Evolutionary conservation across 306 rosid genomes (phyloP).

Genomic region (Cucurbita maxima): DNA sequence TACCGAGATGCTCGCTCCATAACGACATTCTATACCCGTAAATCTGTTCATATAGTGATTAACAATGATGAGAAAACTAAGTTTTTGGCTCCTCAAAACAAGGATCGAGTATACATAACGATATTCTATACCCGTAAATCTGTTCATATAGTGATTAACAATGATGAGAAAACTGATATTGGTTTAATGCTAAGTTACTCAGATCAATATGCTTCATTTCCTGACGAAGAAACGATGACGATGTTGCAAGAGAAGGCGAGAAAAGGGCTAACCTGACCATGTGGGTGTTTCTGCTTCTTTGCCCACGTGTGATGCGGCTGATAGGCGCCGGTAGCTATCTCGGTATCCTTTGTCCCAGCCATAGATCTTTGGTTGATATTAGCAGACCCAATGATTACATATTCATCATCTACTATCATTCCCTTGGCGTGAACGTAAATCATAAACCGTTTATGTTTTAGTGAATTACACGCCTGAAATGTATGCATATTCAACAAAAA

Average conservation of each 20-base stretch:
- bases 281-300: slow-evolving; percentile 39
- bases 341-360: slow-evolving; percentile 95
- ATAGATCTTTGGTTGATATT: slow-evolving; percentile 93
- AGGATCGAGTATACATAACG: slow-evolving; percentile 33
- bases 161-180: not conserved
- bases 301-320: slow-evolving; percentile 83
- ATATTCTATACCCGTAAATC: slow-evolving; percentile 88
- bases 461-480: slow-evolving; percentile 33
- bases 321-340: slow-evolving; percentile 95
- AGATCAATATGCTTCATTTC: not conserved
- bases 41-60: slow-evolving; percentile 38
- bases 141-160: slow-evolving; percentile 22
- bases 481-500: not conserved
- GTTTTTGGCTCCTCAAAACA: slow-evolving; percentile 50
- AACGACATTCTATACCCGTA: slow-evolving; percentile 89
- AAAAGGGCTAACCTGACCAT: slow-evolving; percentile 53
- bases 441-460: slow-evolving; percentile 51
- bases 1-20: slow-evolving; percentile 80
- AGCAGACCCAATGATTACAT: slow-evolving; percentile 80
- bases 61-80: not conserved
- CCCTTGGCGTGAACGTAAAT: slow-evolving; percentile 97
- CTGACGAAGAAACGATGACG: not conserved
- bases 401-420: slow-evolving; percentile 82
- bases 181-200: not conserved
- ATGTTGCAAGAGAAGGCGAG: not conserved